Base-by-base conservation (phyloP, 208 protist genomes). In the Acanthamoeba lenticulata region DNA sequence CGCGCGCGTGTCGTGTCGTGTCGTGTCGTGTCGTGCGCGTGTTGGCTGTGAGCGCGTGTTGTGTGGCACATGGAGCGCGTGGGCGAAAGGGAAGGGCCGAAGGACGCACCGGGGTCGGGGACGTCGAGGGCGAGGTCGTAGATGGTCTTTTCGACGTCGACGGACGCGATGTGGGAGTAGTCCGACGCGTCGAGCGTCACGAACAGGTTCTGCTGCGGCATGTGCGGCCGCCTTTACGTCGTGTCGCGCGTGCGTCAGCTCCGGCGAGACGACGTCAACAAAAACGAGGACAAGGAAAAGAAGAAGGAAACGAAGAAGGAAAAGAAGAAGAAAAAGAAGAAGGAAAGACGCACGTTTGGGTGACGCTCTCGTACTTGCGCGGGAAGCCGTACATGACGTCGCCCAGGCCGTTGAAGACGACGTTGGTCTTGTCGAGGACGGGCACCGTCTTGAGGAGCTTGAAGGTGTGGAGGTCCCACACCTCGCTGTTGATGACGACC, bases 401-500 rank as follows among this genome's bases (percentile, higher is more conserved):
- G 17, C 88, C 88, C 38, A 92, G 57, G 32, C 40, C 52, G 36
- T 92, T 94, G 88, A 94, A 94, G 49, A 94, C 65, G 29, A 94
- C 45, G 9, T 94, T 65, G 19, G 85, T 94, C 49, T 94, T 62
- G 52, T 94, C 93, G 32, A 94, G 38, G 29, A 94, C 86, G 29
- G 93, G 93, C 34, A 81, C 45, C 24, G 93, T 94, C 17, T 52
- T 57, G 55, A 94, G 29, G 9, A 94, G 52, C 49, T 94, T 94
- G 86, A 94, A 93, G 3, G 93, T 94, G 27, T 81, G 83, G 34
- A 94, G 52, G 49, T 94, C 93, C 93, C 93, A 94, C 34, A 94
- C 67, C n/a, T 94, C 93, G 44, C 88, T 92, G 77, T 94, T 94
- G 47, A 94, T 94, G 89, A 94, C 74, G 24, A 94, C 93, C n/a